Conservation (phyloP, 495 filamentous ascomycete species). For the Penicillium coprophilum region DNA sequence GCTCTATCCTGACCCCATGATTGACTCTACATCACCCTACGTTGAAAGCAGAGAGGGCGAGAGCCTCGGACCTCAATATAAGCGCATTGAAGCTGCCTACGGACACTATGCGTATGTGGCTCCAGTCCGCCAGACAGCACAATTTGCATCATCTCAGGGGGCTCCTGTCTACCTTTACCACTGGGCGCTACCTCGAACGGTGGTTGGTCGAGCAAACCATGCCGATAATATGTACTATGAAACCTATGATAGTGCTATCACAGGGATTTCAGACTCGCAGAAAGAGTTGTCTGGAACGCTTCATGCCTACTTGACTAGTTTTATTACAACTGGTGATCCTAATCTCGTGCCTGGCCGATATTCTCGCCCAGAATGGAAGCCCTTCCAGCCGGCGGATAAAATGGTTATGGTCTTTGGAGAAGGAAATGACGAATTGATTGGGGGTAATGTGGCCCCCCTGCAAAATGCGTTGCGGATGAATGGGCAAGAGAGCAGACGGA, state of each 20-base stretch:
- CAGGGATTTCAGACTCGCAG: conserved; percentile 43
- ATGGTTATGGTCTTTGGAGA: conserved; percentile 57
- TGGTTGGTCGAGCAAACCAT: conserved; percentile 56
- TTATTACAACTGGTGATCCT: conserved; percentile 53
- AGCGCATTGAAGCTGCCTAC: conserved; percentile 61
- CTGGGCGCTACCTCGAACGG: conserved; percentile 52
- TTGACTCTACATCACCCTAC: conserved; percentile 33
- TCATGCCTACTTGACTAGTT: conserved; percentile 56
- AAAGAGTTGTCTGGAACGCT: conserved; percentile 51
- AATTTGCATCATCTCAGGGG: conserved; percentile 43
- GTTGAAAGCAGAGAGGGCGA: conserved; percentile 34
- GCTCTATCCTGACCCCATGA: conserved; percentile 58
- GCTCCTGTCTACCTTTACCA: conserved; percentile 57
- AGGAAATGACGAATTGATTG: conserved; percentile 59
- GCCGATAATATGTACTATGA: conserved; percentile 58
- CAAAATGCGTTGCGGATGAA: conserved; percentile 41
- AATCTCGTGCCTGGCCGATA: conserved; percentile 37
- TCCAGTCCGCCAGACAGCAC: conserved; percentile 61
- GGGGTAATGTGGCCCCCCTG: conserved; percentile 44
- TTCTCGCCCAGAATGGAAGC: conserved; percentile 34
- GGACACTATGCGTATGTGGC: conserved; percentile 67
- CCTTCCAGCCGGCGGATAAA: conserved; percentile 19
- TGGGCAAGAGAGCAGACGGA: conserved; percentile 50
- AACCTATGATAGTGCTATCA: conserved; percentile 48
- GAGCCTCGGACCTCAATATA: conserved; percentile 54